phyloP scores from a whole-genome alignment of 2,329 filamentous ascomycete species.

The Nectriaceae sp. region DNA sequence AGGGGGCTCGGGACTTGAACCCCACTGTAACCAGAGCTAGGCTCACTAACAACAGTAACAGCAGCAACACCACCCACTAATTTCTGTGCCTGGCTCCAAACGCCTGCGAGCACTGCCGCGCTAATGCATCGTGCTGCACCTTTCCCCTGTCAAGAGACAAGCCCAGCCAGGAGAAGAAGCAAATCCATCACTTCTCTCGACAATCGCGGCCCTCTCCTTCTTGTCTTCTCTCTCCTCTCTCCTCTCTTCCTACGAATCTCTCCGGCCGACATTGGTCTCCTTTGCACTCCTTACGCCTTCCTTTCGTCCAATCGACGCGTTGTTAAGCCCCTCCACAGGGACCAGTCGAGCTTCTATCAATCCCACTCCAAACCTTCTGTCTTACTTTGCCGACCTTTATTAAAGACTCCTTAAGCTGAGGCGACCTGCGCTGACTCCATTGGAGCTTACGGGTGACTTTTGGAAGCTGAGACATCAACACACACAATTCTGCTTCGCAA shows the following conservation, averaged over 20 bases:
- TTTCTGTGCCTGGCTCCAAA: constrained; percentile 16
- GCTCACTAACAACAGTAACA: constrained; percentile 18
- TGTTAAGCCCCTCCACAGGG: no score
- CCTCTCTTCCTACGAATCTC: not conserved
- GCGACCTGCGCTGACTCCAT: not conserved
- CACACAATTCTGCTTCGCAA: not conserved
- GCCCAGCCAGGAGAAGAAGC: not conserved
- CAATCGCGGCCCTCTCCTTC: constrained; percentile 2
- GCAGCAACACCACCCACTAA: constrained; percentile 15
- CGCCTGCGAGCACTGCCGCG: not conserved
- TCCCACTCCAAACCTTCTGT: not conserved
- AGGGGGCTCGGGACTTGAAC: no score
- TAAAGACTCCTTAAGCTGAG: not conserved
- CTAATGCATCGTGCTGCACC: not conserved
- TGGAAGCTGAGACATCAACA: not conserved
- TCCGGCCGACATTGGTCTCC: not conserved
- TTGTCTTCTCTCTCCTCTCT: constrained; percentile 1
- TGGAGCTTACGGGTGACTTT: not conserved
- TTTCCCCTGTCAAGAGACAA: not conserved
- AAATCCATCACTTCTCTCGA: not conserved
- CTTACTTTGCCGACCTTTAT: not conserved
- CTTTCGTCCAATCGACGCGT: not conserved
- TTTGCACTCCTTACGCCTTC: not conserved
- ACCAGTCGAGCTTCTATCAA: no score
- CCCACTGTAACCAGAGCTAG: not conserved